phyloP scores from a whole-genome alignment of 1,139 yeast genomes.

The Blastobotrys illinoisensis region DNA sequence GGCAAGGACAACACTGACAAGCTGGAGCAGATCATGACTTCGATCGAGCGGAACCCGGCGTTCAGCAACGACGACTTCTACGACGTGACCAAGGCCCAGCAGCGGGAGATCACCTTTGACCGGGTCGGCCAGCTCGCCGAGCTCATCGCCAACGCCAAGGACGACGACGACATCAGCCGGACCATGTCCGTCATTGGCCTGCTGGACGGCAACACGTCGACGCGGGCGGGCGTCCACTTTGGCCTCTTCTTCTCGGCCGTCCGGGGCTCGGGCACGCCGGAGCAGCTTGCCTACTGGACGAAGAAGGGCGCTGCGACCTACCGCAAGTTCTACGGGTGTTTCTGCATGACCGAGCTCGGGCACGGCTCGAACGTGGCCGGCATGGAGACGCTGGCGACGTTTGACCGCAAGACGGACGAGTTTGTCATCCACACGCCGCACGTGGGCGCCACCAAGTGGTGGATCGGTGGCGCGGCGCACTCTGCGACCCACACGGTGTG shows the following conservation, averaged over 20 bases:
- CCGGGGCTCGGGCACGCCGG: slow-evolving; percentile 66
- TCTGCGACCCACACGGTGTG: slow-evolving; percentile 80
- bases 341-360: slow-evolving; percentile 90
- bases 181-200: slow-evolving; percentile 40
- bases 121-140: slow-evolving; percentile 46
- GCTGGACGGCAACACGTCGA: slow-evolving; percentile 56
- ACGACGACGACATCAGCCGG: slow-evolving; percentile 32
- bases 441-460: slow-evolving; percentile 91
- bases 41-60: slow-evolving; percentile 52
- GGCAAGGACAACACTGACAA: slow-evolving; percentile 42
- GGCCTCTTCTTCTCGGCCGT: slow-evolving; percentile 66
- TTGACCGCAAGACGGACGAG: slow-evolving; percentile 57
- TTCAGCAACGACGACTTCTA: slow-evolving; percentile 47
- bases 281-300: slow-evolving; percentile 64
- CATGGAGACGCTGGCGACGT: slow-evolving; percentile 86
- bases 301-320: slow-evolving; percentile 60
- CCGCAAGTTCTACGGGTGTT: slow-evolving; percentile 77
- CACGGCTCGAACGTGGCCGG: slow-evolving; percentile 95
- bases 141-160: slow-evolving; percentile 40
- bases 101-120: slow-evolving; percentile 48
- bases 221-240: slow-evolving; percentile 65
- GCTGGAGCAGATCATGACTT: slow-evolving; percentile 43
- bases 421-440: slow-evolving; percentile 82
- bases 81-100: slow-evolving; percentile 46
- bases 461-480: slow-evolving; percentile 98